Evolutionary conservation across 1,284 basidiomycete genomes (phyloP).

Genomic region (Abortiporus biennis): DNA sequence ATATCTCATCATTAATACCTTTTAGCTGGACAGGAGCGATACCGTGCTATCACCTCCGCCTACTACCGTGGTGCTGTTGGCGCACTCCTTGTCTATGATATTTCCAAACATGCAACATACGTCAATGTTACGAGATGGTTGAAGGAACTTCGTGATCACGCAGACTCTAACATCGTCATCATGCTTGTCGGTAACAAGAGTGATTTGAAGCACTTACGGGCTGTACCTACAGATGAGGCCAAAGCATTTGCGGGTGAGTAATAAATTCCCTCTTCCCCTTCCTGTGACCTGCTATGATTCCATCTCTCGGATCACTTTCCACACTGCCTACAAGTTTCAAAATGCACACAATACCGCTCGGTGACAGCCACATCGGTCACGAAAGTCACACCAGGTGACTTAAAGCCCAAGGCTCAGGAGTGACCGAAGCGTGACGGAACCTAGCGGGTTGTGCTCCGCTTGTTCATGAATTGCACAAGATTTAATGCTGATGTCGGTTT

Average conservation of each 20-base stretch:
- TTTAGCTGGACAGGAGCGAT: conserved; percentile 96
- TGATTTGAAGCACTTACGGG: conserved; percentile 95
- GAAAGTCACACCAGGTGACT: too few relatives aligned
- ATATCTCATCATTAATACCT: background rate
- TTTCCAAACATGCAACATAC: conserved; percentile 94
- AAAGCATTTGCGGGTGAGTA: conserved; percentile 77
- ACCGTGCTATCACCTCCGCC: conserved; percentile 98
- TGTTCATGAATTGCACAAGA: too few relatives aligned
- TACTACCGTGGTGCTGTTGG: conserved; percentile 96
- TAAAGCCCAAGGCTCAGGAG: too few relatives aligned
- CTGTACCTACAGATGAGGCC: conserved; percentile 94
- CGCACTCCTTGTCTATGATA: conserved; percentile 89
- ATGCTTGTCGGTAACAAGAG: conserved; percentile 97
- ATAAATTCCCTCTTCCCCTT: background rate
- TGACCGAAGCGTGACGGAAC: too few relatives aligned
- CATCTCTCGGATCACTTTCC: background rate
- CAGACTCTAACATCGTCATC: conserved; percentile 90
- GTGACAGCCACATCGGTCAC: background rate
- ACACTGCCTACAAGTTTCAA: too few relatives aligned
- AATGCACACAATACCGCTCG: background rate
- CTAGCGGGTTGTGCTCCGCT: too few relatives aligned
- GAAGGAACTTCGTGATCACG: conserved; percentile 95
- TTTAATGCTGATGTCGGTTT: too few relatives aligned
- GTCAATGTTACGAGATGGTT: conserved; percentile 97
- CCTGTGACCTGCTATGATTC: background rate